These are phyloP conservation scores for Chlorociboria aeruginascens DNA, from an alignment of 495 filamentous ascomycete genomes.

Conservation along the genomic window DNA sequence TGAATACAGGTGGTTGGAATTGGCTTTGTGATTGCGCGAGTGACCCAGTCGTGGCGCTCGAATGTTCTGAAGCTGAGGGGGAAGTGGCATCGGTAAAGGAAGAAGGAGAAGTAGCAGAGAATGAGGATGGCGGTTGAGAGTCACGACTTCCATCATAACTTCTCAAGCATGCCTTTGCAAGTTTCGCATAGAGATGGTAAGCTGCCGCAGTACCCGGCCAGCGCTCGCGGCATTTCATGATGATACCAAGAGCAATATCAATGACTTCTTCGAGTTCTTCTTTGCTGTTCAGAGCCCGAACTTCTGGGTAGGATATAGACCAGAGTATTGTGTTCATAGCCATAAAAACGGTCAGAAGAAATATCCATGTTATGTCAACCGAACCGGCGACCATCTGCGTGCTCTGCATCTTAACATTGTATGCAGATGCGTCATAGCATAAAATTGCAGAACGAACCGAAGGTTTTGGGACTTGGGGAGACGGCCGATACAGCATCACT, in stretches of 20 bases:
- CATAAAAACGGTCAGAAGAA: conserved; percentile 77
- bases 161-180: conserved; percentile 72
- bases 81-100: conserved; percentile 33
- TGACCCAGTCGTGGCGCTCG: conserved; percentile 13
- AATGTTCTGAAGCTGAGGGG: conserved; percentile 22
- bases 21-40: conserved; percentile 20
- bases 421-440: conserved; percentile 72
- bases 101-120: conserved; percentile 53
- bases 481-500: conserved; percentile 73
- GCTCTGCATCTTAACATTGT: conserved; percentile 65
- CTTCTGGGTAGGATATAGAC: conserved; percentile 72
- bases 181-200: conserved; percentile 61
- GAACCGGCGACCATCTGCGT: conserved; percentile 60
- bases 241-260: conserved; percentile 57
- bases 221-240: conserved; percentile 60
- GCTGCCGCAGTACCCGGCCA: conserved; percentile 89
- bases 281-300: conserved; percentile 54
- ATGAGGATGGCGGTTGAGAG: conserved; percentile 35
- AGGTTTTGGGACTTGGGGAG: conserved; percentile 79
- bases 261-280: conserved; percentile 63
- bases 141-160: conserved; percentile 53
- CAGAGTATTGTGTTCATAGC: conserved; percentile 79
- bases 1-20: conserved; percentile 35
- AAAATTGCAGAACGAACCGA: conserved; percentile 56
- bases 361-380: conserved; percentile 86